Conservation (phyloP, 164 flowering plant species). For the Magnolia kwangsiensis region DNA sequence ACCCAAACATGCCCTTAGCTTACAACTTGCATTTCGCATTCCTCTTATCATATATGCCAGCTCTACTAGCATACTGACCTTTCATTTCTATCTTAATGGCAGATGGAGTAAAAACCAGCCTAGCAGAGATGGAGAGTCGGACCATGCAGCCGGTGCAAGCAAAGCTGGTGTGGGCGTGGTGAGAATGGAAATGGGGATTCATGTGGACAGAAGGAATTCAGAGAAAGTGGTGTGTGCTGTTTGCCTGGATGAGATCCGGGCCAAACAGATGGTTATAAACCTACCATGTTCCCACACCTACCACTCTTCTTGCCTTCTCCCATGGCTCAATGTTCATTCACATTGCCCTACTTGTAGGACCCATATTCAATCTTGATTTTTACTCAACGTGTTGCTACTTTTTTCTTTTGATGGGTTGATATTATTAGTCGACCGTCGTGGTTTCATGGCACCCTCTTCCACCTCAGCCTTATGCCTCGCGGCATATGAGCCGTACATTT, state of each 20-base stretch:
- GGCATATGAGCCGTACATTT: too few species aligned
- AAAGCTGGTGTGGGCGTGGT: neutral
- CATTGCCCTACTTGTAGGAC: conserved; percentile 34
- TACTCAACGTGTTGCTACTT: too few species aligned
- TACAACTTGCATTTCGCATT: too few species aligned
- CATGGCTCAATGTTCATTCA: conserved; percentile 32
- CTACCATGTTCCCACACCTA: conserved; percentile 31
- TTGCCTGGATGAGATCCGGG: conserved; percentile 29
- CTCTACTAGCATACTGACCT: neutral
- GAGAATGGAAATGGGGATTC: conserved; percentile 1
- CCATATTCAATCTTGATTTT: conserved; percentile 9
- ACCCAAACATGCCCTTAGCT: too few species aligned
- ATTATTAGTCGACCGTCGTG: too few species aligned
- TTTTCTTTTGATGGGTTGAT: too few species aligned
- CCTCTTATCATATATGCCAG: too few species aligned
- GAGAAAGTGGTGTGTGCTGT: conserved; percentile 22
- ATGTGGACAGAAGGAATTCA: conserved; percentile 13
- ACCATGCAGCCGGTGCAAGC: neutral
- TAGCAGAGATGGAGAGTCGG: conserved; percentile 3
- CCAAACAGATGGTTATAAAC: conserved; percentile 16
- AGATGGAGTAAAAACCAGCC: conserved; percentile 6
- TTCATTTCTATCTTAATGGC: neutral
- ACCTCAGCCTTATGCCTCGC: too few species aligned
- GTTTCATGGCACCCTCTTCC: too few species aligned
- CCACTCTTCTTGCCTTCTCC: conserved; percentile 29